Base-by-base conservation (phyloP, 345 rosid species). In the Brassica rapa region DNA sequence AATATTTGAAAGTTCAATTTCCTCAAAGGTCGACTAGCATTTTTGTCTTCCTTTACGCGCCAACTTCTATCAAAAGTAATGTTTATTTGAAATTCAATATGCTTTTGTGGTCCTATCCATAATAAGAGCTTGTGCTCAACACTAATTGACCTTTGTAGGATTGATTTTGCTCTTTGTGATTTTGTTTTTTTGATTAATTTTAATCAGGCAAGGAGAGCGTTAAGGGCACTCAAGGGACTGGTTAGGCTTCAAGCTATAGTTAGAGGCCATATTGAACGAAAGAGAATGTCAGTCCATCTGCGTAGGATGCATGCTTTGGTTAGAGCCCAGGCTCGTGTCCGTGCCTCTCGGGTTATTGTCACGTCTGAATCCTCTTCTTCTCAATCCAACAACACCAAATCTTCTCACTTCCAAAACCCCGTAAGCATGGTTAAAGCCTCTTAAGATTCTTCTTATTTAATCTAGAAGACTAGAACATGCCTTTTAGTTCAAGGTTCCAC, bases 241-340 rank as follows among this genome's bases (percentile, higher is more conserved):
- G 98, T 96, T n/a, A 89, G 89, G 89, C 95, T 96, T 81, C 97
- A 96, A 73, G 98, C 98, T 0, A 79, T 91, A 35, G 97, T 91
- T n/a, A 90, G 99, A 83, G 97, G 99, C 8, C 92, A 93, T 72
- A 87, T 93, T 3, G 90, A 88, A 83, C 82, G 99, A 73, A 96
- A 93, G 84, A 82, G 87, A 76, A 85, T 84, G 27, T 66, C 86
- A 3, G 83, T 80, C 24, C 83, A 88, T 90, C 73, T 88, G 53
- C 87, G 83, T 7, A 55, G 84, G 75, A 91, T 93, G 97, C 99
- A 91, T 37, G 86, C 95, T 23, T 59, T 93, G 83, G 74, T 90
- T 80, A 87, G 90, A 57, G 90, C 88, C 46, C 97, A 96, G 82
- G 86, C 89, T 56, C 89, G 95, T 56, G 88, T 96, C 2, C 89